A percentile compares a stretch with the other conserved stretches of the same genome.
Conservation (phyloP, 129 eudicot species). For the Centaurea solstitialis region DNA sequence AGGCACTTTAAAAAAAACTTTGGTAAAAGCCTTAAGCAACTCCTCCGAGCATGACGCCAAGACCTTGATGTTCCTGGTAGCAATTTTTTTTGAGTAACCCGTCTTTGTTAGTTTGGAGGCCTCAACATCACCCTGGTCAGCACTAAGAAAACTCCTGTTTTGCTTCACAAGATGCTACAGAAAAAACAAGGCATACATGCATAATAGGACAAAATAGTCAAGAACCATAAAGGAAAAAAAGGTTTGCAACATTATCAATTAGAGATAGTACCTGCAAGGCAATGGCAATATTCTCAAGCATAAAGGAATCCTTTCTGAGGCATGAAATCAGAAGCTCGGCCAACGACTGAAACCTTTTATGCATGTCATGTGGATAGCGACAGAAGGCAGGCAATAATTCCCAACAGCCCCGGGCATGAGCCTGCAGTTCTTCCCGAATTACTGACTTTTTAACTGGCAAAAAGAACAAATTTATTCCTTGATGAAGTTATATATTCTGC, state of each 20-base stretch:
- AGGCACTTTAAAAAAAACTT: conserved; percentile 48
- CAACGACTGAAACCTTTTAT: conserved; percentile 49
- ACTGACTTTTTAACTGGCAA: conserved; percentile 73
- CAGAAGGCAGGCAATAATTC: conserved; percentile 83
- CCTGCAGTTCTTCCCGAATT: conserved; percentile 72
- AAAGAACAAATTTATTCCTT: conserved; percentile 23
- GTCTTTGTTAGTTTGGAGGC: conserved; percentile 27
- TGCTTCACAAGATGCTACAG: conserved; percentile 76
- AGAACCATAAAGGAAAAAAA: background rate
- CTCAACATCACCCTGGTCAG: conserved; percentile 40
- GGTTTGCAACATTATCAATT: background rate
- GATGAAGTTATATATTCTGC: conserved; percentile 9
- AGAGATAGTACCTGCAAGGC: conserved; percentile 61
- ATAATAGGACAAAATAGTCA: conserved; percentile 1
- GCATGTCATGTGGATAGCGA: conserved; percentile 63
- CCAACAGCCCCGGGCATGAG: conserved; percentile 73
- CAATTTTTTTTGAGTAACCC: conserved; percentile 53
- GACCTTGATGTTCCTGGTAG: conserved; percentile 57
- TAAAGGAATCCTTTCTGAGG: conserved; percentile 62
- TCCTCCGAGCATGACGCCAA: conserved; percentile 64
- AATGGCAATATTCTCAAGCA: conserved; percentile 60
- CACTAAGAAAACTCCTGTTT: conserved; percentile 43
- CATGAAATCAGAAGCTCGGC: conserved; percentile 51
- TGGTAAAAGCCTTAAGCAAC: conserved; percentile 58
- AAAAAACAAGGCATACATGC: background rate